Evolutionary conservation across 116 monocot genomes (phyloP).

Genomic region (Posidonia oceanica): DNA sequence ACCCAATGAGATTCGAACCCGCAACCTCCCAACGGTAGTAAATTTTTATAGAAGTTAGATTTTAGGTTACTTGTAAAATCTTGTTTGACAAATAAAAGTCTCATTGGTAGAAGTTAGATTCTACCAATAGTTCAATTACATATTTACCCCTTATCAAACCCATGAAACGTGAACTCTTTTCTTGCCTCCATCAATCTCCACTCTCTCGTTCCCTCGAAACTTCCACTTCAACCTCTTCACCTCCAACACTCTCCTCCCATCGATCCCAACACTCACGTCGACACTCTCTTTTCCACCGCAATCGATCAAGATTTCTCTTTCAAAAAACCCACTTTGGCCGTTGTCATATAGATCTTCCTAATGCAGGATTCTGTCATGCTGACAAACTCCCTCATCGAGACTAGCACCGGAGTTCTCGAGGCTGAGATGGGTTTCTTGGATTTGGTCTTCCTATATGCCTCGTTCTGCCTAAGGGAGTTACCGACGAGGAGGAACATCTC

Average conservation of each 20-base stretch:
- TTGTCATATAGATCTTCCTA: too few species aligned
- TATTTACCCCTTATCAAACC: conserved; percentile 4
- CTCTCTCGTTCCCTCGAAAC: conserved; percentile 1
- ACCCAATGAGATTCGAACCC: too few species aligned
- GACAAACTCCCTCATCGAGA: not conserved
- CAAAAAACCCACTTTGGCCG: too few species aligned
- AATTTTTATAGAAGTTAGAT: too few species aligned
- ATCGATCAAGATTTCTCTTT: conserved; percentile 27
- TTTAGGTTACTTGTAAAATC: too few species aligned
- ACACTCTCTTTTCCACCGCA: conserved; percentile 7
- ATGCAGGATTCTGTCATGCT: not conserved
- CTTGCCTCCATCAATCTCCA: too few species aligned
- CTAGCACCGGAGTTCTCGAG: not conserved
- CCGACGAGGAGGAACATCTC: conserved; percentile 33
- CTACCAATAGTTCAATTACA: too few species aligned
- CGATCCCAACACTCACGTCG: conserved; percentile 9
- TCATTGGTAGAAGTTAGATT: too few species aligned
- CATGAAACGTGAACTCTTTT: conserved; percentile 59
- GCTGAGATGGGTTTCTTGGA: not conserved
- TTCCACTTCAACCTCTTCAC: conserved; percentile 18
- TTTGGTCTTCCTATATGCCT: too few species aligned
- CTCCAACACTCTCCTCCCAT: conserved; percentile 10
- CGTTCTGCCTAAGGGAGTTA: not conserved
- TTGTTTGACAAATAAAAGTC: too few species aligned
- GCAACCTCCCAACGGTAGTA: too few species aligned